A percentile compares a stretch with the other conserved stretches of the same genome.
phyloP scores from a whole-genome alignment of 345 rosid genomes.

The Melaleuca quinquenervia region DNA sequence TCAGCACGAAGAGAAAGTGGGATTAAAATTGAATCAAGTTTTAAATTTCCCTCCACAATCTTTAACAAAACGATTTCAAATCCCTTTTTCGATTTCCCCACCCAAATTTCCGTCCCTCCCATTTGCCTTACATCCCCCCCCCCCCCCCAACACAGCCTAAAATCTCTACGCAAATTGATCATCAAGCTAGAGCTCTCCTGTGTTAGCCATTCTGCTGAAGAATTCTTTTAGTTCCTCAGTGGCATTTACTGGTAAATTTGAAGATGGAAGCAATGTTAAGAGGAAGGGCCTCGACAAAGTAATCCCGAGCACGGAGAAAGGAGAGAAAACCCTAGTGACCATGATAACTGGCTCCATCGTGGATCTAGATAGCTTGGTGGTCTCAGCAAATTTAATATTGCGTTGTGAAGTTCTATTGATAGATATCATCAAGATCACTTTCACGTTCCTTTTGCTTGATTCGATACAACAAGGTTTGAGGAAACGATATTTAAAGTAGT shows the following conservation, averaged over 20 bases:
- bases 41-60: neutral
- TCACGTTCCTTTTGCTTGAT: neutral
- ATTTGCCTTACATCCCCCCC: neutral
- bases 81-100: neutral
- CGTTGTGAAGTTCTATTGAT: slow-evolving; percentile 21
- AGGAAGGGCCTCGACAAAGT: slow-evolving; percentile 29
- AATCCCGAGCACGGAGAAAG: slow-evolving; percentile 32
- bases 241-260: slow-evolving; percentile 26
- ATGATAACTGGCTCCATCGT: neutral
- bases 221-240: slow-evolving; percentile 15
- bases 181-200: neutral
- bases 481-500: neutral
- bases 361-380: neutral
- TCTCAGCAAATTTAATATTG: slow-evolving; percentile 1
- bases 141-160: neutral
- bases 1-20: neutral
- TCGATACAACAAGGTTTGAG: neutral
- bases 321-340: slow-evolving; percentile 23
- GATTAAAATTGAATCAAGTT: neutral
- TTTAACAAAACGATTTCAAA: neutral
- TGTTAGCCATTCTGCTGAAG: neutral
- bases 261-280: slow-evolving; percentile 41
- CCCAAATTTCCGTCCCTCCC: neutral
- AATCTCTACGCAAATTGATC: neutral
- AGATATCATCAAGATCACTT: slow-evolving; percentile 23